Evolutionary conservation across 305 asterid genomes (phyloP), one percentile per base, ranked within the genome.

Genomic region (Andrographis paniculata): DNA sequence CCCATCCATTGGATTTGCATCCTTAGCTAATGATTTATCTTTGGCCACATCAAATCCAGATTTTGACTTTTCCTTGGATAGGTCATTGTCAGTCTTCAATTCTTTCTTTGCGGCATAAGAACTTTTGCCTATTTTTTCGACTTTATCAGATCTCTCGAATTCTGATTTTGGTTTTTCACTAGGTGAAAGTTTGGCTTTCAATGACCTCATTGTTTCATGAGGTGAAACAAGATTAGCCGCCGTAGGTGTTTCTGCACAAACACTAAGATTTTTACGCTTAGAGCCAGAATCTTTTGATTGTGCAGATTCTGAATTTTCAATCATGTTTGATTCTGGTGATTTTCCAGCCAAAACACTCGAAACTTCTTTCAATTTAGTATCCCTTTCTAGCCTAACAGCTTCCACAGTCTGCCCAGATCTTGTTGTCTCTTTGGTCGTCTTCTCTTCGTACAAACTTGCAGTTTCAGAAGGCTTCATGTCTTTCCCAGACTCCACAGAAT

Each of bases 401-500:
- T 60, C 64, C 41, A 51, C 50, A 44, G 2, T 42, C 4, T 20
- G 61, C 51, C 64, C 59, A 27, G 56, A 21, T 50, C 23, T 55
- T 45, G 50, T 19, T 23, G n/a, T 31, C 7, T 19, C 44, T 42
- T 30, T 39, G 20, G 52, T 3, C 42, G 12, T 6, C 38, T 33
- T 33, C 4, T 33, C 38, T 10, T 33, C 38, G 14, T 6, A 33
- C 8, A 13, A 11, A 33, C 13, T 33, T 33, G 13, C 38, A 21
- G 41, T 31, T n/a, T 42, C 60, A 36, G 50, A 47, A 48, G 23
- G 27, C 20, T 49, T 58, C 43, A 45, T n/a, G 47, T 63, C 58
- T 41, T 59, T 47, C 41, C 35, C 52, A 24, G 52, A 42, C 44
- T 52, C 69, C 52, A 43, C 52, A 61, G 40, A 43, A 31, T 53